Percentiles rank a stretch among this genome's conserved stretches.
Evolutionary conservation across 2,329 filamentous ascomycete species (phyloP).

Genomic region (Aspergillus sp.): DNA sequence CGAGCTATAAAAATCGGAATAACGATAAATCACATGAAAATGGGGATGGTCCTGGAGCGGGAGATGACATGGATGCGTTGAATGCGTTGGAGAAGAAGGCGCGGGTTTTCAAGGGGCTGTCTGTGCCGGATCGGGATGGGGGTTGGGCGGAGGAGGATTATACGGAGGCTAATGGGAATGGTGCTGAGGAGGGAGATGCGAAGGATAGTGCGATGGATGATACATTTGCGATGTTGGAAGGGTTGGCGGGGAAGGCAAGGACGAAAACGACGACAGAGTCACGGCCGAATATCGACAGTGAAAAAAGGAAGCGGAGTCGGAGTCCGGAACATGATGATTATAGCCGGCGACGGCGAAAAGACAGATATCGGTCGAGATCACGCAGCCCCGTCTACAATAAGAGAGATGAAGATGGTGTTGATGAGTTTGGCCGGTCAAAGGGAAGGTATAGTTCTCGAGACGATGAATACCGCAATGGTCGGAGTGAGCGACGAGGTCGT

Average conservation of each 20-base stretch:
- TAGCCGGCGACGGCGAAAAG: conserved; percentile 47
- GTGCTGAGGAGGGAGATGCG: conserved; percentile 32
- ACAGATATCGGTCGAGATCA: conserved; percentile 49
- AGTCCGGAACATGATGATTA: conserved; percentile 53
- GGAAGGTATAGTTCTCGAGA: conserved; percentile 40
- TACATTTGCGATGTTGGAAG: conserved; percentile 88
- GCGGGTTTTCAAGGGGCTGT: conserved; percentile 84
- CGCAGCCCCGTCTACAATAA: conserved; percentile 42
- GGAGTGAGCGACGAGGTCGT: conserved; percentile 42
- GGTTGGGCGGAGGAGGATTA: conserved; percentile 39
- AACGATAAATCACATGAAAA: conserved; percentile 40
- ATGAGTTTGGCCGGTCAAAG: conserved; percentile 57
- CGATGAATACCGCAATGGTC: conserved; percentile 42
- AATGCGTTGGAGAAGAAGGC: conserved; percentile 67
- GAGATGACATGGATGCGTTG: conserved; percentile 42
- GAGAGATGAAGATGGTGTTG: conserved; percentile 52
- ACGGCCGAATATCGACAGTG: conserved; percentile 35
- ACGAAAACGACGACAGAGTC: conserved; percentile 27
- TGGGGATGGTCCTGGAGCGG: conserved; percentile 33
- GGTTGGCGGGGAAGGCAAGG: conserved; percentile 67
- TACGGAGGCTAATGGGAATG: conserved; percentile 42
- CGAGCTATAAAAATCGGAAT: conserved; percentile 67
- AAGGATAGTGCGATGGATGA: conserved; percentile 77
- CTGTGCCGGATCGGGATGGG: conserved; percentile 75
- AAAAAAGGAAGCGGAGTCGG: conserved; percentile 54